Conservation (phyloP, 106 monocot species). For the Cymbidium sinense region DNA sequence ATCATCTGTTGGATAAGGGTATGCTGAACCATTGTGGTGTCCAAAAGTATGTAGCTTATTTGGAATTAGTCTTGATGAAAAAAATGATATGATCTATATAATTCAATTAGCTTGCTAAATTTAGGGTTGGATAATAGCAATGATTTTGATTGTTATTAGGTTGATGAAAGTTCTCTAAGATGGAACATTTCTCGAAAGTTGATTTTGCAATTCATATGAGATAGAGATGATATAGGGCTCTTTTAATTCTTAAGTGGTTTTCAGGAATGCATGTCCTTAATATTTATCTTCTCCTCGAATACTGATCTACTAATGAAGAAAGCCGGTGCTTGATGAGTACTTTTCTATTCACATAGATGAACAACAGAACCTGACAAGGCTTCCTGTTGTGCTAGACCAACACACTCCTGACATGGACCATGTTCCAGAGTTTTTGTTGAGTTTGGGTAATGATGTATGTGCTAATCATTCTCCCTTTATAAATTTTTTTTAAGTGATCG, state of each 20-base stretch:
- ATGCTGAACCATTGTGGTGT: background rate
- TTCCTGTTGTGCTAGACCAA: constrained; percentile 97
- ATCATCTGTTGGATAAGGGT: background rate
- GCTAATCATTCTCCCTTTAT: constrained; percentile 1
- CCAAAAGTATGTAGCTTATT: background rate
- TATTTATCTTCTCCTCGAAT: constrained; percentile 26
- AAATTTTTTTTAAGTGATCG: background rate
- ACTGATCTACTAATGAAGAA: constrained; percentile 78
- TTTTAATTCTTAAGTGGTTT: background rate
- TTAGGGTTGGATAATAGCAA: background rate
- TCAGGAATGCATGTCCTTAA: background rate
- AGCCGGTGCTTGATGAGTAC: constrained; percentile 74
- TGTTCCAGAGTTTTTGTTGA: constrained; percentile 88
- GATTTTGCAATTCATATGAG: background rate
- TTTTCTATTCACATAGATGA: constrained; percentile 80
- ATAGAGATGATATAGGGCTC: background rate
- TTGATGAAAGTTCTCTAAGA: background rate
- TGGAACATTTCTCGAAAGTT: background rate
- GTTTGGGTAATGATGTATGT: constrained; percentile 93
- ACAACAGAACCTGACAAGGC: constrained; percentile 66
- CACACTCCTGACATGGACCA: constrained; percentile 97
- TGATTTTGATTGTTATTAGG: background rate
- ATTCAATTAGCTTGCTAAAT: background rate
- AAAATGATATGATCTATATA: background rate
- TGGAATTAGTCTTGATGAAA: background rate